Conservation (phyloP, 345 rosid species). For the Punica granatum region DNA sequence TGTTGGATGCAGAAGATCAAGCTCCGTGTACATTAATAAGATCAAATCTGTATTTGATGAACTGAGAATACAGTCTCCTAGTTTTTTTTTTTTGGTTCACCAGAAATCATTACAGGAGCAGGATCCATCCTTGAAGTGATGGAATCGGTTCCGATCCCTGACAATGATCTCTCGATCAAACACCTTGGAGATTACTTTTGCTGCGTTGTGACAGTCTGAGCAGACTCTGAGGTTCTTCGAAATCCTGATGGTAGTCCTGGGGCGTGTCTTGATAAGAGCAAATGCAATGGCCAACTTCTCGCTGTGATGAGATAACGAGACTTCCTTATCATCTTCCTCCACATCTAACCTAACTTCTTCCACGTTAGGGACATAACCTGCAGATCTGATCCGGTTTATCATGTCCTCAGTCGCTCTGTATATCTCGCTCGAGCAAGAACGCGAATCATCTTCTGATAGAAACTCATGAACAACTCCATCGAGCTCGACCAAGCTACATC, state of each 20-base stretch:
- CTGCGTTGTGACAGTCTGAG: conserved; percentile 36
- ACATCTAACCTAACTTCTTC: conserved; percentile 29
- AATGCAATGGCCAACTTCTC: conserved; percentile 40
- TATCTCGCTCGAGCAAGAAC: conserved; percentile 7
- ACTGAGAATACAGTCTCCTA: not conserved
- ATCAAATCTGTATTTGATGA: not conserved
- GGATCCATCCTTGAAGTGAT: conserved; percentile 32
- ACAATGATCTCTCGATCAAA: conserved; percentile 26
- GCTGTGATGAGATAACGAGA: conserved; percentile 34
- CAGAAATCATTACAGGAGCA: conserved; percentile 36
- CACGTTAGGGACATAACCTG: conserved; percentile 26
- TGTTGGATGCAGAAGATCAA: not conserved
- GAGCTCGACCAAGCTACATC: conserved; percentile 22
- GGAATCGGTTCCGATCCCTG: conserved; percentile 35
- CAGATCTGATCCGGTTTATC: conserved; percentile 21
- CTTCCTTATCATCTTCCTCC: conserved; percentile 31
- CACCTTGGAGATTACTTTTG: conserved; percentile 23
- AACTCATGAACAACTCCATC: conserved; percentile 25
- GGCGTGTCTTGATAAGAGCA: conserved; percentile 26
- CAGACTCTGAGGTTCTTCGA: conserved; percentile 31
- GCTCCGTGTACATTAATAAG: not conserved
- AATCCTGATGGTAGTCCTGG: conserved; percentile 33
- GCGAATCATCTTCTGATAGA: conserved; percentile 17
- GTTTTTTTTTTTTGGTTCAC: conserved; percentile 8
- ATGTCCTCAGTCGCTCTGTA: conserved; percentile 4